phyloP scores from a whole-genome alignment of 495 filamentous ascomycete genomes.

The Penicillium arizonense region DNA sequence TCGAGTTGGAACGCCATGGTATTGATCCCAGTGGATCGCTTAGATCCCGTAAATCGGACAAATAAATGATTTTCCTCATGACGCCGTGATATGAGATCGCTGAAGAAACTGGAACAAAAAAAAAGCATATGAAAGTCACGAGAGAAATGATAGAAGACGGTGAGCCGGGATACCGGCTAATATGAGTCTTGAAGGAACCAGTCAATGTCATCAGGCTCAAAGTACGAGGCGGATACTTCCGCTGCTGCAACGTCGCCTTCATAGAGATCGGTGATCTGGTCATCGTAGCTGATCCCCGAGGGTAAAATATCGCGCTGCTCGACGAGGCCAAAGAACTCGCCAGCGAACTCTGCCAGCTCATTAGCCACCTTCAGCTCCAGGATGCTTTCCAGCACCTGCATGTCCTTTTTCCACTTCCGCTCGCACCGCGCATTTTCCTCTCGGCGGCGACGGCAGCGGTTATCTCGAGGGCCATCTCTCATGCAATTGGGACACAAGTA shows the following conservation, averaged over 20 bases:
- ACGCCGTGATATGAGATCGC: constrained; percentile 29
- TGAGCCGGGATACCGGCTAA: background rate
- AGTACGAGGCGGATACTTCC: constrained; percentile 2
- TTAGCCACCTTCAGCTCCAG: constrained; percentile 44
- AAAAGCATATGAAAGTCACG: background rate
- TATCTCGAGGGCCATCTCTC: constrained; percentile 40
- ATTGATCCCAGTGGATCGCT: constrained; percentile 14
- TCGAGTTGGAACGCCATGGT: constrained; percentile 11
- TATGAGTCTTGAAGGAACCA: constrained; percentile 3
- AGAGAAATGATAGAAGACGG: background rate
- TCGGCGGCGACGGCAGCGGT: constrained; percentile 40
- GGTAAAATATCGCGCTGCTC: constrained; percentile 10
- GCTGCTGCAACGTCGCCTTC: constrained; percentile 1
- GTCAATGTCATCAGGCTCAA: constrained; percentile 4
- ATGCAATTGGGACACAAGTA: constrained; percentile 55
- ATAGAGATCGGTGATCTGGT: constrained; percentile 1
- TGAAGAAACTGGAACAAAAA: constrained; percentile 16
- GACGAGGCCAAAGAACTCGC: constrained; percentile 41
- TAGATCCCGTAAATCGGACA: background rate
- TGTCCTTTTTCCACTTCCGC: constrained; percentile 45
- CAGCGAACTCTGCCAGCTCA: constrained; percentile 44
- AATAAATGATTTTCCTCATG: constrained; percentile 9
- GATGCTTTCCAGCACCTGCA: constrained; percentile 42
- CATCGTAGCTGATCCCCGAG: constrained; percentile 2
- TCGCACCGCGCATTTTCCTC: constrained; percentile 43